Conservation (phyloP, 116 monocot species). For the Phalaenopsis hybrid region DNA sequence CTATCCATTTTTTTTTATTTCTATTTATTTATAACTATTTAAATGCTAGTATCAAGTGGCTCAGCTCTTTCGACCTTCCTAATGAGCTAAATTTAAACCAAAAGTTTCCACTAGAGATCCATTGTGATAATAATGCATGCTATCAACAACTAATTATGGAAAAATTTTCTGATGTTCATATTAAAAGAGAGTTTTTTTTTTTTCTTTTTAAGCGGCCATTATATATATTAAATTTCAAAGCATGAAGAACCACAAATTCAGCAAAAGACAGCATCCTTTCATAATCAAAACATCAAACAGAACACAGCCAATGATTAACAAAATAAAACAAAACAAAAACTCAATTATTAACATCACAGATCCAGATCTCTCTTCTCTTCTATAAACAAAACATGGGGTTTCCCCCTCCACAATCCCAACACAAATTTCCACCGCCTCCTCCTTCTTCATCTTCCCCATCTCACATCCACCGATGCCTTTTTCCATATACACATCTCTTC, state of each 20-base stretch:
- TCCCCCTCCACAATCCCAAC: slow-evolving; percentile 78
- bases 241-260: neutral
- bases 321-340: neutral
- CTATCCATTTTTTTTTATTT: too few relatives aligned
- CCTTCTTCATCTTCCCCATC: neutral
- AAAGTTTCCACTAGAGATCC: too few relatives aligned
- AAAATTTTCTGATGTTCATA: too few relatives aligned
- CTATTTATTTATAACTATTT: too few relatives aligned
- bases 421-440: slow-evolving; percentile 17
- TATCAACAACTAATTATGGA: too few relatives aligned
- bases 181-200: too few relatives aligned
- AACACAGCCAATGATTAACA: neutral
- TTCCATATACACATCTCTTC: slow-evolving; percentile 10
- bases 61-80: too few relatives aligned
- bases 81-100: too few relatives aligned
- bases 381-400: slow-evolving; percentile 91
- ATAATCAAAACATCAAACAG: slow-evolving; percentile 1
- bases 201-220: too few relatives aligned
- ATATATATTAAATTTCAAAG: too few relatives aligned
- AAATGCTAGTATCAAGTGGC: too few relatives aligned
- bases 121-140: too few relatives aligned
- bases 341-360: slow-evolving; percentile 16
- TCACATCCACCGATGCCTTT: slow-evolving; percentile 38
- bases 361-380: slow-evolving; percentile 59
- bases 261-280: neutral